A percentile compares a stretch with the other conserved stretches of the same genome.
Conservation (phyloP, 192 early-diverging fungal genomes). For the Backusella morwellensis region DNA sequence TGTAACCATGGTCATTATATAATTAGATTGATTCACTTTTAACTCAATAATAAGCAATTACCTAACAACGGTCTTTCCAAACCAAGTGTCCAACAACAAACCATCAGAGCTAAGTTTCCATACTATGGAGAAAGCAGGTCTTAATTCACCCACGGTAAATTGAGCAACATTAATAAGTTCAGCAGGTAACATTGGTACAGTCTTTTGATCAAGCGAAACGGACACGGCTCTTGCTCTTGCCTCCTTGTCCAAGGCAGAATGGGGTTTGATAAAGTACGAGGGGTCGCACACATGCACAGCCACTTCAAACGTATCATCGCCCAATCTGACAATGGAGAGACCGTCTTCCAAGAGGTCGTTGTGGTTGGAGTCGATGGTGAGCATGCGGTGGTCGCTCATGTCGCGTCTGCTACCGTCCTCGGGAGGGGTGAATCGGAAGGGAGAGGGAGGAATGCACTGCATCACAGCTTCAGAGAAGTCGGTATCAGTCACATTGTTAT, state of each 20-base stretch:
- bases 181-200: constrained; percentile 93
- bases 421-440: constrained; percentile 69
- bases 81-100: constrained; percentile 73
- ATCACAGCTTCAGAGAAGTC: constrained; percentile 74
- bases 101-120: constrained; percentile 95
- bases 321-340: constrained; percentile 56
- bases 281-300: constrained; percentile 93
- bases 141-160: constrained; percentile 82
- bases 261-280: constrained; percentile 91
- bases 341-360: constrained; percentile 67
- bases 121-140: constrained; percentile 66
- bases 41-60: constrained; percentile 38
- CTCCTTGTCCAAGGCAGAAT: constrained; percentile 91
- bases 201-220: constrained; percentile 91
- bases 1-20: constrained; percentile 2
- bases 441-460: constrained; percentile 68
- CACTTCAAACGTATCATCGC: constrained; percentile 72
- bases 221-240: constrained; percentile 89
- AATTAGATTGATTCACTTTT: not conserved
- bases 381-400: constrained; percentile 67
- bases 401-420: constrained; percentile 71
- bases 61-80: constrained; percentile 54
- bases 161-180: constrained; percentile 92
- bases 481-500: constrained; percentile 72
- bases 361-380: constrained; percentile 83